A percentile compares a stretch with the other conserved stretches of the same genome.
Evolutionary conservation across 768 basidiomycete species (phyloP).

Genomic region (Podaxis pistillaris): DNA sequence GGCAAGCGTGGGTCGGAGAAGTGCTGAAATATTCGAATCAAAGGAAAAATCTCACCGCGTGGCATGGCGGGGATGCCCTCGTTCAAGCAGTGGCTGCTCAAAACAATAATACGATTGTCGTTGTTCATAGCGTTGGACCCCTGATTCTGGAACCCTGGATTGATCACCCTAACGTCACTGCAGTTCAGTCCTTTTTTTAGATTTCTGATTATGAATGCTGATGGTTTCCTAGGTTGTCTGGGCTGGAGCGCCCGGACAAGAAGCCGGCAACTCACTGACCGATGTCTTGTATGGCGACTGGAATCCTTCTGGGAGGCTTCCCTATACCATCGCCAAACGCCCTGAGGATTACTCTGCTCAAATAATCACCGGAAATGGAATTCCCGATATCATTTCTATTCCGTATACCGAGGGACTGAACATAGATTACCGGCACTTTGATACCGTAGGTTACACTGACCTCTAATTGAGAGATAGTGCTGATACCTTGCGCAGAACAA

Average conservation of each 20-base stretch:
- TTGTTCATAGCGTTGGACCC: slow-evolving; percentile 63
- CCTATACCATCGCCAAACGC: slow-evolving; percentile 73
- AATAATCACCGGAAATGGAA: slow-evolving; percentile 34
- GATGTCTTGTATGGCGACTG: slow-evolving; percentile 70
- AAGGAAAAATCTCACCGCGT: slow-evolving; percentile 69
- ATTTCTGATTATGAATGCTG: slow-evolving; percentile 14
- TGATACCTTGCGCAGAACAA: slow-evolving; percentile 41
- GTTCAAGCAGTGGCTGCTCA: slow-evolving; percentile 64
- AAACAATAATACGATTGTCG: slow-evolving; percentile 72
- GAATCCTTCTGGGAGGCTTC: slow-evolving; percentile 68
- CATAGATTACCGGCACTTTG: slow-evolving; percentile 75
- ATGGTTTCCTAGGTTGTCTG: slow-evolving; percentile 44
- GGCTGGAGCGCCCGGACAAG: slow-evolving; percentile 68
- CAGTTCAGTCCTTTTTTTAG: slow-evolving; percentile 40
- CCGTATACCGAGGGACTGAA: slow-evolving; percentile 42
- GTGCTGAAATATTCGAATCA: neutral
- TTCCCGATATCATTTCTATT: slow-evolving; percentile 43
- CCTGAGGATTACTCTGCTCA: slow-evolving; percentile 57
- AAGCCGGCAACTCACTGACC: slow-evolving; percentile 67
- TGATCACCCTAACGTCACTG: slow-evolving; percentile 70
- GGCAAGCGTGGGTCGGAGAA: neutral
- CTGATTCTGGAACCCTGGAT: slow-evolving; percentile 66
- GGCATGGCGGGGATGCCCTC: slow-evolving; percentile 71
- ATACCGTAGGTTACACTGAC: slow-evolving; percentile 45
- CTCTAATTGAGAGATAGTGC: neutral